Conservation (phyloP, 306 rosid species). For the Prinsepia uniflora region DNA sequence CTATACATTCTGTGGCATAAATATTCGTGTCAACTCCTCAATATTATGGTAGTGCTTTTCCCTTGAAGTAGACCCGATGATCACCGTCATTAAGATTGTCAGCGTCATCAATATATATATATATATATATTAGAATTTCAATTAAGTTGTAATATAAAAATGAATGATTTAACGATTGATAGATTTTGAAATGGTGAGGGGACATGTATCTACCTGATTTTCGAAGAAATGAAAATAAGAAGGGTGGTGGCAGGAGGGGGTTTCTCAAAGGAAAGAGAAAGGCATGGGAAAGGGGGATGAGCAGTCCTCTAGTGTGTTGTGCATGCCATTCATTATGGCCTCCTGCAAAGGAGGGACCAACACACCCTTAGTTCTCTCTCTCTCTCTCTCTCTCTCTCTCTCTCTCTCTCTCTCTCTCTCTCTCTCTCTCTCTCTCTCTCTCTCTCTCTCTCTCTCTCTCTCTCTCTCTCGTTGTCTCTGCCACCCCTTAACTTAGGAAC, state of each 20-base stretch:
- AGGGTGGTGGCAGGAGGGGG: conserved; percentile 18
- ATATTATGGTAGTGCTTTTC: too few relatives aligned
- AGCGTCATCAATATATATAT: too few relatives aligned
- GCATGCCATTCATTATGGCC: conserved; percentile 38
- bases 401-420: conserved; percentile 19
- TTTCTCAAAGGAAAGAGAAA: conserved; percentile 47
- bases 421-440: conserved; percentile 15
- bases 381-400: conserved; percentile 21
- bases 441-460: conserved; percentile 16
- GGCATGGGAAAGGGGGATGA: conserved; percentile 2
- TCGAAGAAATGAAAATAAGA: conserved; percentile 13
- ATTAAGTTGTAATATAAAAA: too few relatives aligned
- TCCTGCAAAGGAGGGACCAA: conserved; percentile 57
- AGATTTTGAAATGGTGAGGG: too few relatives aligned
- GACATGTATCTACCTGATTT: conserved; percentile 39
- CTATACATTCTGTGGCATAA: too few relatives aligned
- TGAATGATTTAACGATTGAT: too few relatives aligned
- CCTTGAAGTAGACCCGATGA: too few relatives aligned
- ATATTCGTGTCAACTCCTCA: too few relatives aligned
- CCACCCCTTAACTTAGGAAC: conserved; percentile 46
- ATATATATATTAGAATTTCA: too few relatives aligned
- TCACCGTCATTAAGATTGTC: too few relatives aligned
- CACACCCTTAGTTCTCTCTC: conserved; percentile 14
- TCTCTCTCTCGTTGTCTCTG: conserved; percentile 15
- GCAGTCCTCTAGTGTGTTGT: conserved; percentile 14